Evolutionary conservation across 805 yeast species (phyloP).

Genomic region (Cyberlindnera bimundalis): DNA sequence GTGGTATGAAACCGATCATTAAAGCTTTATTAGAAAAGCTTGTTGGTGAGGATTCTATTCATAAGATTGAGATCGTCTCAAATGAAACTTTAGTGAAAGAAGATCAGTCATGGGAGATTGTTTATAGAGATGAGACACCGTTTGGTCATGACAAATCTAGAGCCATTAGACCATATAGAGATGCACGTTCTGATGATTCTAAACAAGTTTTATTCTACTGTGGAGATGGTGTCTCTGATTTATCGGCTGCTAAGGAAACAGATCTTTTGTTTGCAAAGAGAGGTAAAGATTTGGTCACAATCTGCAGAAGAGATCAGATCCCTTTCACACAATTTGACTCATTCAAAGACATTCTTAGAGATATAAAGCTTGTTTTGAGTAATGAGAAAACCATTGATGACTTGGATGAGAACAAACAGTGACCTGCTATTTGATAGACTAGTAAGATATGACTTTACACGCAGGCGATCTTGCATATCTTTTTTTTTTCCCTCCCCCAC

Average conservation of each 20-base stretch:
- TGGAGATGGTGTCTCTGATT: conserved; percentile 97
- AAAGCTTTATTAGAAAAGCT: conserved; percentile 68
- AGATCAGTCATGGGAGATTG: conserved; percentile 74
- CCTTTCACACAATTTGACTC: conserved; percentile 82
- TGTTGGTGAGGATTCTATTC: conserved; percentile 72
- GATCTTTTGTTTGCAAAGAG: conserved; percentile 89
- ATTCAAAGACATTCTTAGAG: conserved; percentile 69
- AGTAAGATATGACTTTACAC: too few relatives aligned
- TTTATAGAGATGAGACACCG: conserved; percentile 77
- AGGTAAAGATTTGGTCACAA: conserved; percentile 85
- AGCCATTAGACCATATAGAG: conserved; percentile 54
- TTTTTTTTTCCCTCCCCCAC: too few relatives aligned
- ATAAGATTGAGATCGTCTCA: conserved; percentile 74
- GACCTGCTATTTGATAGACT: too few relatives aligned
- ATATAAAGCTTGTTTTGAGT: conserved; percentile 51
- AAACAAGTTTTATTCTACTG: conserved; percentile 81
- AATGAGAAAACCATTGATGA: conserved; percentile 36
- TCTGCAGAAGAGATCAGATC: conserved; percentile 74
- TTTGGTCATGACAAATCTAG: conserved; percentile 95
- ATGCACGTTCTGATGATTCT: conserved; percentile 25
- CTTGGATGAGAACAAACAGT: conserved; percentile 31
- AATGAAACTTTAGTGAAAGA: conserved; percentile 62
- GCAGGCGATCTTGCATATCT: too few relatives aligned
- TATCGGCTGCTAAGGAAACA: conserved; percentile 93
- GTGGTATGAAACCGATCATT: conserved; percentile 94